Evolutionary conservation across 768 basidiomycete genomes (phyloP).

Genomic region (Russula abietina): DNA sequence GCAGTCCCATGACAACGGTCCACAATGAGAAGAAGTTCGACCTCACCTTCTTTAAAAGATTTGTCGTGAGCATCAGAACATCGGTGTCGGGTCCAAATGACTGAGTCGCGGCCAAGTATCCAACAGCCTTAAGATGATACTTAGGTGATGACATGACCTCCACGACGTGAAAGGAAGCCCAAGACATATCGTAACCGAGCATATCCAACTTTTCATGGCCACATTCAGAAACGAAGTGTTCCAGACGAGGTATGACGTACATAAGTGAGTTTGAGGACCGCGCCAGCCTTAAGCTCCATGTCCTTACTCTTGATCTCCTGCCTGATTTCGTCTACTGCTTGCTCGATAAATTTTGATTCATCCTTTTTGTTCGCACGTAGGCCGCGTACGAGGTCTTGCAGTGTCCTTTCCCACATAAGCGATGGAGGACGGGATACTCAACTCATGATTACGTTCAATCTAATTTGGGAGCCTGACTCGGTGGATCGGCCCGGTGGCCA

Average conservation of each 20-base stretch:
- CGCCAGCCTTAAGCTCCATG: conserved; percentile 94
- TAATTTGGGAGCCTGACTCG: background rate
- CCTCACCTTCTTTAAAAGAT: conserved; percentile 86
- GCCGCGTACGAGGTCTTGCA: conserved; percentile 93
- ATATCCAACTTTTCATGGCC: conserved; percentile 76
- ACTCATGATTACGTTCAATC: background rate
- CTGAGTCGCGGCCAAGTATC: conserved; percentile 88
- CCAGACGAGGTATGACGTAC: conserved; percentile 46
- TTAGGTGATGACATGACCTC: conserved; percentile 96
- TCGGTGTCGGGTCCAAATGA: conserved; percentile 94
- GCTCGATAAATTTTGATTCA: conserved; percentile 85
- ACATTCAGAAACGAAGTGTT: conserved; percentile 13
- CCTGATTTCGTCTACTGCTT: conserved; percentile 91
- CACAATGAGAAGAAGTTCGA: background rate
- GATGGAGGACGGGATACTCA: conserved; percentile 20
- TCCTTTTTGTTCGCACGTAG: conserved; percentile 93
- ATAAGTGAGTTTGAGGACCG: conserved; percentile 93
- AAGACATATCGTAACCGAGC: conserved; percentile 91
- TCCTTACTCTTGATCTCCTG: conserved; percentile 88
- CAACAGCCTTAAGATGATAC: conserved; percentile 89
- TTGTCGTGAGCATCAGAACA: conserved; percentile 95
- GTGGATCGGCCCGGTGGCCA: background rate
- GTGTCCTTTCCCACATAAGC: conserved; percentile 90
- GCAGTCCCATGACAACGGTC: conserved; percentile 23
- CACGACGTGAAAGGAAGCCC: conserved; percentile 95